Base-by-base conservation (phyloP, 305 asterid species). In the Plantago lanceolata region DNA sequence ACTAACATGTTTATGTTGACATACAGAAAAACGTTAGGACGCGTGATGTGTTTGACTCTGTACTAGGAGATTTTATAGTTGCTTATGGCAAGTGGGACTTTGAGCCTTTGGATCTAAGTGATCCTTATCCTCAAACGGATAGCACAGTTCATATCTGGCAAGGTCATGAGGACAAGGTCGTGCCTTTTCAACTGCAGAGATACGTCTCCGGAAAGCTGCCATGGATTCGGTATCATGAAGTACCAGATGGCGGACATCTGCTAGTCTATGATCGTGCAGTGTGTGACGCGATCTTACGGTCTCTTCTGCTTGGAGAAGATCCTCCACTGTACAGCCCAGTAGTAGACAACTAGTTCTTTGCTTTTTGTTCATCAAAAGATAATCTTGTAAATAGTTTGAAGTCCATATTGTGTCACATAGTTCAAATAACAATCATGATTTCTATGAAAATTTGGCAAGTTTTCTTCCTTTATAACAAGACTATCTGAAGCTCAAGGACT, bases 1-100 rank as follows among this genome's bases (percentile, higher is more conserved):
- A 8, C 17, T 43, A 17, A 64, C 24, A 17, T 15, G 29, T 63
- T 59, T 45, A 52, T 58, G 24, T 51, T 61, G 3, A 13, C 68
- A 48, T 71, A 63, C 82, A 84, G 90, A 79, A 77, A 73, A 74
- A 77, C 75, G 58, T 77, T 6, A 68, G 80, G 77, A 54, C 82
- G n/a, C 75, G 76, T 58, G 67, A 33, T 3, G 73, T 80, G 13
- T 89, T 87, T 6, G 91, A 89, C 70, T 85, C 96, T 70, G 76
- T 92, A 35, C 81, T 84, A 9, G 78, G 81, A n/a, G 98, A 92
- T 81, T 64, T 84, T 26, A 73, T 80, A 13, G 95, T 89, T 62
- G 98, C 94, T 1, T 92, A 82, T 29, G 82, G 89, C 19, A 85
- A 78, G 75, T 92, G 98, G 97, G 96, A 92, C 52, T 92, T 92